Evolutionary conservation across 2,329 filamentous ascomycete species (phyloP).

Genomic region (Botrytis fragariae): DNA sequence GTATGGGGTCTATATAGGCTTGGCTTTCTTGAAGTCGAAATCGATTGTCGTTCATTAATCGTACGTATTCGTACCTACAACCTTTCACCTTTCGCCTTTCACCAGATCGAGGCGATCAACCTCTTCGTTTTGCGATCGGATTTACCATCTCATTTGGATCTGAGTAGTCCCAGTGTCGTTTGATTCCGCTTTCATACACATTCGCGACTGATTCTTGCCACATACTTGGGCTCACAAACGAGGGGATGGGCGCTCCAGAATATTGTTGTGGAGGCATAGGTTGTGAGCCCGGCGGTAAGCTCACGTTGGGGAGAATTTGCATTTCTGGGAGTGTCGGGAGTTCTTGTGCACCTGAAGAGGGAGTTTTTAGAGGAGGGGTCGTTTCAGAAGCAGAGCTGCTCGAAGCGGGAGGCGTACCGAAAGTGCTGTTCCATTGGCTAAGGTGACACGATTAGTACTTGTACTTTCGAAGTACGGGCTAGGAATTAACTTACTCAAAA

Average conservation of each 20-base stretch:
- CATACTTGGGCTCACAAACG: conserved; percentile 68
- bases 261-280: conserved; percentile 52
- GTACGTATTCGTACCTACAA: neutral
- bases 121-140: conserved; percentile 19
- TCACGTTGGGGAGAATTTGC: conserved; percentile 51
- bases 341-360: conserved; percentile 45
- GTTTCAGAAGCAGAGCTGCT: conserved; percentile 38
- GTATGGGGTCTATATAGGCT: neutral
- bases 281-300: conserved; percentile 45
- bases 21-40: neutral
- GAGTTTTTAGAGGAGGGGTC: conserved; percentile 40
- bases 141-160: conserved; percentile 28
- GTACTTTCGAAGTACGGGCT: neutral
- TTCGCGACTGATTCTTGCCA: conserved; percentile 71
- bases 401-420: conserved; percentile 57
- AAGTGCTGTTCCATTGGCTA: conserved; percentile 94
- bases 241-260: conserved; percentile 51
- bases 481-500: conserved; percentile 69
- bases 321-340: conserved; percentile 46
- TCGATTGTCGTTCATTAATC: neutral
- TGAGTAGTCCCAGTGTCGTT: conserved; percentile 56
- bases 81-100: neutral
- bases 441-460: conserved; percentile 34
- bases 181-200: conserved; percentile 64
- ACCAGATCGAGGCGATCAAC: neutral